phyloP scores from a whole-genome alignment of 2,329 filamentous ascomycete genomes.

The Ophidiomyces ophidiicola region DNA sequence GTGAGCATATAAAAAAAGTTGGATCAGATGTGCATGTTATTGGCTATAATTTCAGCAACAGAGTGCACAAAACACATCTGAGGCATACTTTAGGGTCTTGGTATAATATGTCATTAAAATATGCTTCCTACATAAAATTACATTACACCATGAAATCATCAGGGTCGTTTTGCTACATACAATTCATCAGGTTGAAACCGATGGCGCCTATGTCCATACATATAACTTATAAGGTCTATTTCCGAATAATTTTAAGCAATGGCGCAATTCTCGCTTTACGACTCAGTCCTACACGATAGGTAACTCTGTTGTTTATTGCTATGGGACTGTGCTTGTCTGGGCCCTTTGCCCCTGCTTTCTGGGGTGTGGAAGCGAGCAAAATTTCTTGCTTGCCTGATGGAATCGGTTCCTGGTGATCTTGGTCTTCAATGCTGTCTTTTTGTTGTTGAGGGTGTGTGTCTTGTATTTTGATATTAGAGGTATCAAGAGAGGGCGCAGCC shows the following conservation, averaged over 20 bases:
- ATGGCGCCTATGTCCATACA: no score
- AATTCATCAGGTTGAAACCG: no score
- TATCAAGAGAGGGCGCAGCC: neutral
- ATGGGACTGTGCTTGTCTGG: slow-evolving; percentile 33
- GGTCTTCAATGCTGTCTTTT: neutral
- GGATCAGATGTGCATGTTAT: no score
- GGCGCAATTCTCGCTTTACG: slow-evolving; percentile 38
- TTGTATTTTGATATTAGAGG: neutral
- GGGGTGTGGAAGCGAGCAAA: slow-evolving; percentile 3
- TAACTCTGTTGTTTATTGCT: slow-evolving; percentile 28
- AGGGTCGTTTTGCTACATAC: no score
- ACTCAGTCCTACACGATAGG: slow-evolving; percentile 39
- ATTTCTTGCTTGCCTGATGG: neutral
- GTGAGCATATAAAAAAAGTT: no score
- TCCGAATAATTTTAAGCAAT: slow-evolving; percentile 36
- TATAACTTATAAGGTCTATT: no score
- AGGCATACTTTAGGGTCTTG: no score
- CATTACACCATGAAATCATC: no score
- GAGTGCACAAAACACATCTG: no score
- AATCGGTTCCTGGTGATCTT: neutral
- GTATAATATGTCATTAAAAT: no score
- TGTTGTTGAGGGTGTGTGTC: neutral
- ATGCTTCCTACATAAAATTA: no score
- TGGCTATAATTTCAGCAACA: no score
- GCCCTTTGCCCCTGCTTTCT: slow-evolving; percentile 19